These are phyloP conservation scores for Plectosphaerella plurivora DNA, from an alignment of 2,329 filamentous ascomycete genomes.

Conservation along the genomic window DNA sequence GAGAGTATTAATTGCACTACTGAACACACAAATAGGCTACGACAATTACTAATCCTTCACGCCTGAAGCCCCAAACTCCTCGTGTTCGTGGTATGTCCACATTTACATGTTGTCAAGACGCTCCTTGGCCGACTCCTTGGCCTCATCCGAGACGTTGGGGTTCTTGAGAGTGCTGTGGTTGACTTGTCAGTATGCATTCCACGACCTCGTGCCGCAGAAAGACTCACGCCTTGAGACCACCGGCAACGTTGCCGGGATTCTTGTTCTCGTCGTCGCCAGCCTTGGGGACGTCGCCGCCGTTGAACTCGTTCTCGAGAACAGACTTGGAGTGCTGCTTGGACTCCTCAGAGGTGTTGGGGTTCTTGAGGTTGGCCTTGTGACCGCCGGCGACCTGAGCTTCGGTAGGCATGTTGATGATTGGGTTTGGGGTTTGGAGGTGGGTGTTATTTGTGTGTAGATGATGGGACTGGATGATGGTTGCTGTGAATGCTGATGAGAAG, in stretches of 20 bases:
- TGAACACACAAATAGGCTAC: too few species aligned
- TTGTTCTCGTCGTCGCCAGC: constrained; percentile 33
- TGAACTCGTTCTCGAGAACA: constrained; percentile 46
- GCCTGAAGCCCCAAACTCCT: too few species aligned
- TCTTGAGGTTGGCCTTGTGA: constrained; percentile 56
- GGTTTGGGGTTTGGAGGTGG: not conserved
- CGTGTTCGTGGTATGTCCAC: too few species aligned
- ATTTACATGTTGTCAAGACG: constrained; percentile 37
- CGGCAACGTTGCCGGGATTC: constrained; percentile 49
- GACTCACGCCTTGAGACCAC: constrained; percentile 46
- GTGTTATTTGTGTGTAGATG: not conserved
- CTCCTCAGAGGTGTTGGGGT: constrained; percentile 51
- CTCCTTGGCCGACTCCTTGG: constrained; percentile 51
- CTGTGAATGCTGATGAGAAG: constrained; percentile 1
- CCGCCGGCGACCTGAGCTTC: constrained; percentile 49
- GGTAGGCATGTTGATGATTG: constrained; percentile 35
- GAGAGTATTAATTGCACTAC: too few species aligned
- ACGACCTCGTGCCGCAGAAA: not conserved
- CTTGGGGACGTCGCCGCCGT: constrained; percentile 31
- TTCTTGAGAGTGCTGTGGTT: constrained; percentile 43
- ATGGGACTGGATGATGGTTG: not conserved
- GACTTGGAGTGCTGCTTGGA: constrained; percentile 50
- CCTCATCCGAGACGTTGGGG: constrained; percentile 51
- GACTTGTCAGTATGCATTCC: not conserved
- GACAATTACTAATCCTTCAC: not conserved